Conservation (phyloP, 345 rosid genomes). For the Raphanus raphanistrum region DNA sequence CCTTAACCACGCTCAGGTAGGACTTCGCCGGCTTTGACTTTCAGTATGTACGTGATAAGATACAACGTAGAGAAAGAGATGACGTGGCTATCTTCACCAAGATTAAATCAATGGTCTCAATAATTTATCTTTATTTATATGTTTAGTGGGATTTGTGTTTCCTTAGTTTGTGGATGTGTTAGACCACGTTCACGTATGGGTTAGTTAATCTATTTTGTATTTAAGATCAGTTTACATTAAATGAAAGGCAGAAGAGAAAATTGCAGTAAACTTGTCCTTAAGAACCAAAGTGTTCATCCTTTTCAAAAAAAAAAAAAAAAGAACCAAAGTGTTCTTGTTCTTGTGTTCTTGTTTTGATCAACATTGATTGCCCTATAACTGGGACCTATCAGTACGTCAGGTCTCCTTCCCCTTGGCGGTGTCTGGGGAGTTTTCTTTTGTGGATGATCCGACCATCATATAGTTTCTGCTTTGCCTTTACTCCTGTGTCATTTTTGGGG, state of each 20-base stretch:
- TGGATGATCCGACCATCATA: too few relatives aligned
- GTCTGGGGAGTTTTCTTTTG: too few relatives aligned
- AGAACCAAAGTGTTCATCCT: background rate
- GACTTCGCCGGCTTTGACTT: too few relatives aligned
- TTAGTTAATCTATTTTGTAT: background rate
- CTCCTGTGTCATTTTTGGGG: slow-evolving; percentile 8
- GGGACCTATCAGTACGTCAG: background rate
- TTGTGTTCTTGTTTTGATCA: background rate
- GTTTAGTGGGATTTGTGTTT: background rate
- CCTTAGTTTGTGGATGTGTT: background rate
- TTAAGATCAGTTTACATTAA: background rate
- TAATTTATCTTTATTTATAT: background rate
- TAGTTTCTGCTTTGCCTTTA: slow-evolving; percentile 28
- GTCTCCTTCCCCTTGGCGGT: too few relatives aligned
- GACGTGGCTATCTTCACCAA: too few relatives aligned
- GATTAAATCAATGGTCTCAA: too few relatives aligned
- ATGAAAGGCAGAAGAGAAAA: too few relatives aligned
- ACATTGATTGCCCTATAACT: background rate
- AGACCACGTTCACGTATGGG: background rate
- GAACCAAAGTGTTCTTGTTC: background rate
- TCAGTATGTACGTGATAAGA: too few relatives aligned
- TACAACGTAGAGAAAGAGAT: too few relatives aligned
- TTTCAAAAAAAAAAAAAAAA: too few relatives aligned
- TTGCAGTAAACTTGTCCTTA: background rate
- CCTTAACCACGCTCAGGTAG: too few relatives aligned